Evolutionary conservation across 331 rosid genomes (phyloP), one percentile per base, ranked within the genome.

Genomic region (Erythrophleum ivorense): DNA sequence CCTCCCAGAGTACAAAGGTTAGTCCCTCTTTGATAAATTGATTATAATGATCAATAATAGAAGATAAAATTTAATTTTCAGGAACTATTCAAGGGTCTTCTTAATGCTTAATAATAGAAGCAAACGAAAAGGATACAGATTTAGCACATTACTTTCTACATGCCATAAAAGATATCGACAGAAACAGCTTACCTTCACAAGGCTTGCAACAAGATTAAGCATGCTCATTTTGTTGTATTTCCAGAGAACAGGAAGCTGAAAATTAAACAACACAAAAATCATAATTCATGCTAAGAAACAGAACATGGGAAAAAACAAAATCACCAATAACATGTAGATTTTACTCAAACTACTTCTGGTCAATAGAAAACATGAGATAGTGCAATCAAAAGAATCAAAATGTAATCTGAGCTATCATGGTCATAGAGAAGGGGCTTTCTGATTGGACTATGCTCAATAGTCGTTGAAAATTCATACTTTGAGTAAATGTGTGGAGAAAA

Each of bases 211-310:
- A 71, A 93, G 99, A 84, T 95, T 91, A 66, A 95, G 94, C 97
- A 96, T 80, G 84, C 99, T 96, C 92, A 87, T 91, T 90, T 86
- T 92, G 89, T 96, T 96, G 91, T 92, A 92, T 84, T 82, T 90
- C 96, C 96, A 93, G 73, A 96, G 76, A 68, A 85, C 88, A 46
- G 90, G 91, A 85, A 96, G 97, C 99, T 96, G 92, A 89, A 90
- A 55, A 62, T 38, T 36, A 29, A 80, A 79, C 52, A 86, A 80
- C 59, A 80, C 50, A 40, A 73, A 53, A 80, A 21, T 76, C 78
- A 68, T 18, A 33, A 63, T 31, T 62, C 66, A 69, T 29, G 40
- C 24, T 14, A 71, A 75, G 29, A 60, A 78, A 63, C 19, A 74
- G 59, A 36, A 40, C 7, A 33, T 53, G 52, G 16, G 7, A 41